phyloP scores from a whole-genome alignment of 2,329 filamentous ascomycete species.

The Aspergillus spinulosporus region DNA sequence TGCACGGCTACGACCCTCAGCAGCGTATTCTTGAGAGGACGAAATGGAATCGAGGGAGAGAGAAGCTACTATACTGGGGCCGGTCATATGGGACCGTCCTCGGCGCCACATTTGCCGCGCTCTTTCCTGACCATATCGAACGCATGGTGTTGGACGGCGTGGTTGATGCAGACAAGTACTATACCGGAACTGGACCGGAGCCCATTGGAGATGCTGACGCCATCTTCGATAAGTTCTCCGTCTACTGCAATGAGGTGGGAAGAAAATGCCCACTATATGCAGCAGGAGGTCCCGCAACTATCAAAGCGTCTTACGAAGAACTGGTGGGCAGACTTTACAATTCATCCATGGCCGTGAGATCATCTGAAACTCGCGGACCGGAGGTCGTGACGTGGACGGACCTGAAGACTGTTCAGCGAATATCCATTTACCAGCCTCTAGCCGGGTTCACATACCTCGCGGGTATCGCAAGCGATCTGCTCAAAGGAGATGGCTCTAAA shows the following conservation, averaged over 20 bases:
- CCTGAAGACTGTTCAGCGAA: conserved; percentile 31
- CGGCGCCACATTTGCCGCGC: conserved; percentile 48
- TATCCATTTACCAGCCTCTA: conserved; percentile 37
- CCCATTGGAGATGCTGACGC: conserved; percentile 36
- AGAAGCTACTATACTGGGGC: conserved; percentile 44
- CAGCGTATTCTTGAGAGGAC: conserved; percentile 28
- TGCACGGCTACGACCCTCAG: conserved; percentile 21
- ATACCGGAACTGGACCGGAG: conserved; percentile 27
- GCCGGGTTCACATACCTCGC: conserved; percentile 32
- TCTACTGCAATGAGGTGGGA: conserved; percentile 35
- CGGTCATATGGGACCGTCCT: conserved; percentile 50
- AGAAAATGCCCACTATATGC: conserved; percentile 34
- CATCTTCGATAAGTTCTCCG: conserved; percentile 36
- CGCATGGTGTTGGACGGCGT: conserved; percentile 39
- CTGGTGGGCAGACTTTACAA: conserved; percentile 30
- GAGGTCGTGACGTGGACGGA: conserved; percentile 41
- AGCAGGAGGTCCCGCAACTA: conserved; percentile 28
- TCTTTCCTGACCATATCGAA: conserved; percentile 45
- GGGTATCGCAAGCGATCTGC: conserved; percentile 27
- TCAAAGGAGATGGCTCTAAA: conserved; percentile 27
- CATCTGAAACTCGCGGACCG: conserved; percentile 32
- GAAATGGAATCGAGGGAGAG: conserved; percentile 30
- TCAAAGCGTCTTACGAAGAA: conserved; percentile 27
- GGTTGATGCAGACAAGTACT: conserved; percentile 40
- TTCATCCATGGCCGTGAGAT: conserved; percentile 31